Evolutionary conservation across 257 asterid genomes (phyloP).

Genomic region (Lithospermum erythrorhizon): DNA sequence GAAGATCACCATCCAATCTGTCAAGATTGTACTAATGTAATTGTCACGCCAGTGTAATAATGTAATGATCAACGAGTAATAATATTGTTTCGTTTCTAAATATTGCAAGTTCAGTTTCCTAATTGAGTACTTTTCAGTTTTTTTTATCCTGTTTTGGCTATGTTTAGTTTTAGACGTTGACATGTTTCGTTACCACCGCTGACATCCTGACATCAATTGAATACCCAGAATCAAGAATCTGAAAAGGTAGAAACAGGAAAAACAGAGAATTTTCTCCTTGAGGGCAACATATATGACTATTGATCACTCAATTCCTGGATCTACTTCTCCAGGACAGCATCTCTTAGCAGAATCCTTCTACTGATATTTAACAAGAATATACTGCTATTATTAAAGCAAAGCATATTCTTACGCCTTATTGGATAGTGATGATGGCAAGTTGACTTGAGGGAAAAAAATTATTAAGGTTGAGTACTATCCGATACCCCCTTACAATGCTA

Average conservation of each 20-base stretch:
- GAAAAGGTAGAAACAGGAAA: neutral
- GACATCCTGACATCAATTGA: neutral
- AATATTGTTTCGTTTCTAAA: neutral
- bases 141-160: too few relatives aligned
- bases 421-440: neutral
- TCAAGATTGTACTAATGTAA: neutral
- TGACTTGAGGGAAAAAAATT: neutral
- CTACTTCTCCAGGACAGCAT: neutral
- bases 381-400: neutral
- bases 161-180: too few relatives aligned
- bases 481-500: too few relatives aligned
- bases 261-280: too few relatives aligned
- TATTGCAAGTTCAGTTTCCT: neutral
- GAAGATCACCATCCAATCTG: constrained; percentile 9
- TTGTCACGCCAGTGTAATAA: constrained; percentile 1
- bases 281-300: neutral
- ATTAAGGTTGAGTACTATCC: too few relatives aligned
- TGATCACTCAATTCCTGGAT: neutral
- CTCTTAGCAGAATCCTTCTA: neutral
- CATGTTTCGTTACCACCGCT: neutral
- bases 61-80: constrained; percentile 1
- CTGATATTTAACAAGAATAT: neutral
- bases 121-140: neutral
- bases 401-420: neutral
- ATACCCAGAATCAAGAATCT: neutral